These are phyloP conservation scores for Thelephora aurantiotincta DNA, from an alignment of 768 basidiomycete genomes.

Conservation along the genomic window DNA sequence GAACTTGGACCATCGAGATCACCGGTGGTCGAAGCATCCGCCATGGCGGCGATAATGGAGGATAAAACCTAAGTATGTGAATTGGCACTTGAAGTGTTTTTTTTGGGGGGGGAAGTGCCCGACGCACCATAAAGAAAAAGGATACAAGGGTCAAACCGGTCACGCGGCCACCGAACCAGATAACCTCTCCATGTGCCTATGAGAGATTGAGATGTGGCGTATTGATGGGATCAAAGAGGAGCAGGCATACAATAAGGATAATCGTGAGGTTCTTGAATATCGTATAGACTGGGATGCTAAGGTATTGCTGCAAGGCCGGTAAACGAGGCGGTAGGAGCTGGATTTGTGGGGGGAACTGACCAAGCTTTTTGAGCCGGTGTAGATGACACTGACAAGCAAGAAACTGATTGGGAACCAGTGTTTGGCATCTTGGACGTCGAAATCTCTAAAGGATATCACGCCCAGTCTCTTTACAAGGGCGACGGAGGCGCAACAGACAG, in stretches of 20 bases:
- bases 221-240: background rate
- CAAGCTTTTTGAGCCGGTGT: slow-evolving; percentile 94
- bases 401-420: slow-evolving; percentile 92
- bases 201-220: background rate
- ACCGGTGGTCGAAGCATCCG: slow-evolving; percentile 44
- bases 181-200: slow-evolving; percentile 91
- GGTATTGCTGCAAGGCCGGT: slow-evolving; percentile 61
- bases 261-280: slow-evolving; percentile 99
- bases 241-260: slow-evolving; percentile 66
- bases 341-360: slow-evolving; percentile 32
- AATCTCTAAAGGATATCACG: slow-evolving; percentile 74
- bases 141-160: slow-evolving; percentile 80
- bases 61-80: slow-evolving; percentile 58
- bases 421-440: slow-evolving; percentile 74
- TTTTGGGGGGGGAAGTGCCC: background rate
- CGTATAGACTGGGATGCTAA: slow-evolving; percentile 95
- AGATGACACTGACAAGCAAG: slow-evolving; percentile 87
- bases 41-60: slow-evolving; percentile 93
- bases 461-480: slow-evolving; percentile 54
- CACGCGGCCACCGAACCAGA: slow-evolving; percentile 90
- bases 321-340: background rate
- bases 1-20: slow-evolving; percentile 14
- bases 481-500: slow-evolving; percentile 78
- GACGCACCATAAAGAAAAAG: slow-evolving; percentile 79
- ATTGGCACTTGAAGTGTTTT: background rate